Percentiles rank a stretch among this genome's conserved stretches.
phyloP scores from a whole-genome alignment of 2,329 filamentous ascomycete genomes.

The Geosmithia flava region DNA sequence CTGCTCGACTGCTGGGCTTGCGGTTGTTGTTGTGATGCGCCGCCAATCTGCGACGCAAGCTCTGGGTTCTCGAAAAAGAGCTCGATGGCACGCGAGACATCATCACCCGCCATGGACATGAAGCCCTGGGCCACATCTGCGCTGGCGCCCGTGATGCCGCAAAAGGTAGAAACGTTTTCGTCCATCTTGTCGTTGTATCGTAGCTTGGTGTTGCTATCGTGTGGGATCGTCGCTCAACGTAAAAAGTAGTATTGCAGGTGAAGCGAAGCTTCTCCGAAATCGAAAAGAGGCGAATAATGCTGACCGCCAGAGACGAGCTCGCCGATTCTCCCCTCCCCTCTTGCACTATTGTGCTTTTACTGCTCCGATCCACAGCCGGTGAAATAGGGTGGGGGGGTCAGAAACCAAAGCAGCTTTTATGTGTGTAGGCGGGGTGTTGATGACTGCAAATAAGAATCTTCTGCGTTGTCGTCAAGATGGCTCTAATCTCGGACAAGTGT shows the following conservation, averaged over 20 bases:
- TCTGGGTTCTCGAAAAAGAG: slow-evolving; percentile 87
- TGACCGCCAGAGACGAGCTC: too few species aligned
- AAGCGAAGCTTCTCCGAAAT: too few species aligned
- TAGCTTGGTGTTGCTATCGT: not conserved
- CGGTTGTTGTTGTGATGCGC: slow-evolving; percentile 10
- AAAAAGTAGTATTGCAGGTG: not conserved
- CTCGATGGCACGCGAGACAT: slow-evolving; percentile 75
- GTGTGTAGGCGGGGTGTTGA: too few species aligned
- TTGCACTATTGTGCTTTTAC: too few species aligned
- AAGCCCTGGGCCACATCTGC: slow-evolving; percentile 69
- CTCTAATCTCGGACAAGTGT: too few species aligned
- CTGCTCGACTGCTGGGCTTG: slow-evolving; percentile 17
- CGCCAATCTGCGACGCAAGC: slow-evolving; percentile 25
- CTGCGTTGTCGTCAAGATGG: too few species aligned
- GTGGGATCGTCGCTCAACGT: not conserved
- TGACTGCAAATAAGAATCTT: too few species aligned
- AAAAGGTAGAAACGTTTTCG: slow-evolving; percentile 65
- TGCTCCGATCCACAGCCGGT: too few species aligned
- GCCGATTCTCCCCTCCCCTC: too few species aligned
- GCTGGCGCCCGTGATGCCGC: slow-evolving; percentile 65
- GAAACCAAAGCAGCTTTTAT: too few species aligned
- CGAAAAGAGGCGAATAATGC: too few species aligned
- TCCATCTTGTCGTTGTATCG: slow-evolving; percentile 48
- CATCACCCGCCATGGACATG: slow-evolving; percentile 71
- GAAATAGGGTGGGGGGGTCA: too few species aligned